Evolutionary conservation across 164 flowering plant species (phyloP).

Genomic region (Chloranthus sessilifolius): DNA sequence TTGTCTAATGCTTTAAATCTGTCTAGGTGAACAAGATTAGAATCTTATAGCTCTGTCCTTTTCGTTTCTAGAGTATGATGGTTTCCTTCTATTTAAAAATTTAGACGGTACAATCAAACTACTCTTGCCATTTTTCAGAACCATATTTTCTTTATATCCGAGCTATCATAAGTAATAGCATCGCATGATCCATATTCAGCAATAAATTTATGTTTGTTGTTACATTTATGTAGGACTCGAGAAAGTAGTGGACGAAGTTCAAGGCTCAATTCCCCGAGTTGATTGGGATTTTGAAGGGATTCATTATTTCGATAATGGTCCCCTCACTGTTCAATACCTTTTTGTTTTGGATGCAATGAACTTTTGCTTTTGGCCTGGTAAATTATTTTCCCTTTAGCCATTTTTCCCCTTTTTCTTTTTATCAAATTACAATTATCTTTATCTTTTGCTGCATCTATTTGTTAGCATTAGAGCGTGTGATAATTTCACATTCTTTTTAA

Average conservation of each 20-base stretch:
- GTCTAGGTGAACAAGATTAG: too few relatives aligned
- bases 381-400: too few relatives aligned
- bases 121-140: not conserved
- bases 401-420: not conserved
- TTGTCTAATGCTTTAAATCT: too few relatives aligned
- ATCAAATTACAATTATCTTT: not conserved
- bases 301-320: constrained; percentile 89
- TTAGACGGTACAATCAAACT: too few relatives aligned
- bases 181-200: not conserved
- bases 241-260: constrained; percentile 53
- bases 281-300: constrained; percentile 97
- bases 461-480: not conserved
- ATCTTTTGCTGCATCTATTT: not conserved
- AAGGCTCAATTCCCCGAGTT: constrained; percentile 70
- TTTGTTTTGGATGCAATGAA: constrained; percentile 85
- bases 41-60: not conserved
- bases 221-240: constrained; percentile 55
- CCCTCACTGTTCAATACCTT: constrained; percentile 88
- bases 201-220: not conserved
- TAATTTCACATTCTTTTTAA: not conserved
- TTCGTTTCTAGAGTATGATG: not conserved
- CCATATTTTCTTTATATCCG: not conserved
- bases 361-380: constrained; percentile 99
- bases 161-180: not conserved
- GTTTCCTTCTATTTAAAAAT: not conserved